These are phyloP conservation scores for Asterophora parasitica DNA, from an alignment of 768 basidiomycete species.

Conservation along the genomic window DNA sequence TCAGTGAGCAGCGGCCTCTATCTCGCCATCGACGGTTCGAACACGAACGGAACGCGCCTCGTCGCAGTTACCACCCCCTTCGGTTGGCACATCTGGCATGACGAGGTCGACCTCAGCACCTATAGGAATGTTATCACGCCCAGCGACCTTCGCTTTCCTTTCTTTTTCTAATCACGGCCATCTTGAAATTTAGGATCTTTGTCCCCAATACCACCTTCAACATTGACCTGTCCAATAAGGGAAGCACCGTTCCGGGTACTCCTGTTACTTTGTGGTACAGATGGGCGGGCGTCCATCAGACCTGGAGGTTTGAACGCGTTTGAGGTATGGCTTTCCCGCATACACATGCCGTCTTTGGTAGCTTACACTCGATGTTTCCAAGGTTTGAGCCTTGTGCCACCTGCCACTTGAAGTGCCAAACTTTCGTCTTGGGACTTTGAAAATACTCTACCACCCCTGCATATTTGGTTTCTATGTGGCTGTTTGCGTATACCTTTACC, in stretches of 20 bases:
- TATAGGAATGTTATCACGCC: constrained; percentile 36
- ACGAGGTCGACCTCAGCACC: constrained; percentile 29
- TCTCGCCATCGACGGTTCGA: constrained; percentile 34
- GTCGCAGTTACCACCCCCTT: constrained; percentile 31
- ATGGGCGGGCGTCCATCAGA: constrained; percentile 49
- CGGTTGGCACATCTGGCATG: constrained; percentile 49
- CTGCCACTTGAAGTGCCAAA: background rate
- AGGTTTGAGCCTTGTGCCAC: too few species aligned
- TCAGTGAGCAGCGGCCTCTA: constrained; percentile 36
- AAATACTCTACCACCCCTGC: too few species aligned
- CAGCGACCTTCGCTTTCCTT: too few species aligned
- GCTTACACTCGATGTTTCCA: too few species aligned
- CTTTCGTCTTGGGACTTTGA: background rate
- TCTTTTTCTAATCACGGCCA: too few species aligned
- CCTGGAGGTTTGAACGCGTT: constrained; percentile 39
- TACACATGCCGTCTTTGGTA: background rate
- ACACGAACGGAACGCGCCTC: constrained; percentile 36
- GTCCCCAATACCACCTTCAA: constrained; percentile 38
- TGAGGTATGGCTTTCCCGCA: constrained; percentile 15
- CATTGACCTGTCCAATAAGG: constrained; percentile 44
- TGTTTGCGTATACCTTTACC: too few species aligned
- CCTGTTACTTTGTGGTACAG: constrained; percentile 42
- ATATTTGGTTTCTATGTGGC: too few species aligned
- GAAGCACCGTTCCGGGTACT: constrained; percentile 39
- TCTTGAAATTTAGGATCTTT: constrained; percentile 33